Conservation (phyloP, 2,329 filamentous ascomycete genomes). For the Penicillium janthinellum region DNA sequence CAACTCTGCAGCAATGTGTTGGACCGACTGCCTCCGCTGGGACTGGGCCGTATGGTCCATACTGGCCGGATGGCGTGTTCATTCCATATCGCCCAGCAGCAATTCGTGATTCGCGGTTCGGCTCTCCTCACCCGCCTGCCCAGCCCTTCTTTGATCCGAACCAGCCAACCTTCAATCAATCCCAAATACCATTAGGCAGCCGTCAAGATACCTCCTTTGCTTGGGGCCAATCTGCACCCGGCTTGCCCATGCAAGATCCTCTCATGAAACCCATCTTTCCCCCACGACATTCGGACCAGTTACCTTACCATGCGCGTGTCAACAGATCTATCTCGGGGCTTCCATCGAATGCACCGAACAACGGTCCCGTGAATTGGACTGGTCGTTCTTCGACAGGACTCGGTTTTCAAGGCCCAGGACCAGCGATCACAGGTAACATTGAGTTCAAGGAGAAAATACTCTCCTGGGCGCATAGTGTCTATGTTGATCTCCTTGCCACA, state of each 20-base stretch:
- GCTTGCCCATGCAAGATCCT: slow-evolving; percentile 31
- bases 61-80: slow-evolving; percentile 65
- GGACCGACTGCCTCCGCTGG: slow-evolving; percentile 62
- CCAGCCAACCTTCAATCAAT: slow-evolving; percentile 32
- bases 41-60: slow-evolving; percentile 61
- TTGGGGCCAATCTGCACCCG: slow-evolving; percentile 36
- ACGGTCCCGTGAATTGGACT: slow-evolving; percentile 32
- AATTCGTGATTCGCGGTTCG: slow-evolving; percentile 55
- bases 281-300: slow-evolving; percentile 41
- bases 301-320: slow-evolving; percentile 29
- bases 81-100: slow-evolving; percentile 63
- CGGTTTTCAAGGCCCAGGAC: slow-evolving; percentile 26
- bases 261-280: slow-evolving; percentile 40
- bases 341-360: slow-evolving; percentile 21
- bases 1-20: slow-evolving; percentile 58
- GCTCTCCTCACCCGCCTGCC: slow-evolving; percentile 27
- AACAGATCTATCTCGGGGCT: slow-evolving; percentile 29
- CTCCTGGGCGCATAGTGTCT: slow-evolving; percentile 70
- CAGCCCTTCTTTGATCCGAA: slow-evolving; percentile 33
- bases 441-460: slow-evolving; percentile 70
- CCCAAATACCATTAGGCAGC: slow-evolving; percentile 29
- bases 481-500: slow-evolving; percentile 69
- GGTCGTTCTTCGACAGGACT: slow-evolving; percentile 16
- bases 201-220: slow-evolving; percentile 31
- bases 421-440: slow-evolving; percentile 37